Evolutionary conservation across 2,329 filamentous ascomycete species (phyloP), one percentile per base, ranked within the genome.

Genomic region (Cordyceps militaris): DNA sequence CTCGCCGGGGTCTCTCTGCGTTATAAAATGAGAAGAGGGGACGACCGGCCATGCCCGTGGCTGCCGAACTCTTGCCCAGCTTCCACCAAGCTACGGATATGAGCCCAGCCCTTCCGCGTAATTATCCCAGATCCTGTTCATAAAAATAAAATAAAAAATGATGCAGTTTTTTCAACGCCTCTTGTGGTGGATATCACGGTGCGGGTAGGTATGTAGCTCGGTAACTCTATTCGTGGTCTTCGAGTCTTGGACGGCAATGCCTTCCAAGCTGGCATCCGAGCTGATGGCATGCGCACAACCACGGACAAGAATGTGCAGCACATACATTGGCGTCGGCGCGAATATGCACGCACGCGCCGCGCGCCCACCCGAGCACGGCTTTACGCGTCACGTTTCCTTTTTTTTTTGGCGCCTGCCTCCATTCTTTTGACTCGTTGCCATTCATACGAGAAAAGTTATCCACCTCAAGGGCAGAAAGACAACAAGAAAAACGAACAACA

Each of bases 301-400:
- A 26, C 32, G 53, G 24, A 28, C 53, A 48, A 56, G 44, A 56
- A 56, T 56, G 53, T 48, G 16, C 19, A 16, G 13, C 26, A 19
- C 16, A 23, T 26, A 19, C 44, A 24, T 49, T 36, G 43, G 34
- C 48, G 48, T 56, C 28, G n/a, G n/a, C 53, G 53, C 44, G 53
- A 40, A 46, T 42, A 40, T 56, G 53, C 53, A 56, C 43, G 32
- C 44, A 44, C 53, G 53, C 53, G 53, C 32, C 23, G 23, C 51
- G 21, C 40, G 34, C 34, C 21, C 49, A 19, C 19, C 10, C 47
- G n/a, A 24, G n/a, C 51, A 46, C 52, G 10, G 43, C 52, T 56
- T 38, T 47, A 38, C 52, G 19, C 52, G 43, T 48, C 14, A 14
- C 23, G 14, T 40, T 51, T 19, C 16, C 21, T 40, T 19, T 36